phyloP scores from a whole-genome alignment of 2,329 filamentous ascomycete genomes.

The Karstenula rhodostoma region DNA sequence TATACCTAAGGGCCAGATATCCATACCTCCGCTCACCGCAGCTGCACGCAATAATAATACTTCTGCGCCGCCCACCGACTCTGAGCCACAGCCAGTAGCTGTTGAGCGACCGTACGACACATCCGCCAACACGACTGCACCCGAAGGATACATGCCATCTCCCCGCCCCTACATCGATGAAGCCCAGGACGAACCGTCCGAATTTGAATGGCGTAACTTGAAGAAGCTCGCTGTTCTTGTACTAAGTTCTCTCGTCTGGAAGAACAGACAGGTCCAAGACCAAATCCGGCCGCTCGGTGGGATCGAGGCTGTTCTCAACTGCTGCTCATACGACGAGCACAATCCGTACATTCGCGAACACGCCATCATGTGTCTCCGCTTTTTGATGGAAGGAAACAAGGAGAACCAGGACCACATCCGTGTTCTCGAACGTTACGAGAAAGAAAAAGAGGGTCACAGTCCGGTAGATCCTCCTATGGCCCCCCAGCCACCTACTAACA shows the following conservation, averaged over 20 bases:
- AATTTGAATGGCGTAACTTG: slow-evolving; percentile 80
- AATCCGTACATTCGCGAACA: slow-evolving; percentile 94
- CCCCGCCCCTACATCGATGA: slow-evolving; percentile 57
- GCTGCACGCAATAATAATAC: slow-evolving; percentile 36
- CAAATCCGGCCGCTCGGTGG: slow-evolving; percentile 87
- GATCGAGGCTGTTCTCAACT: slow-evolving; percentile 86
- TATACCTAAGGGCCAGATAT: slow-evolving; percentile 71
- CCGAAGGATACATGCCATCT: slow-evolving; percentile 55
- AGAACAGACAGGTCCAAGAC: slow-evolving; percentile 82
- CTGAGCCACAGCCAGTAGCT: slow-evolving; percentile 48
- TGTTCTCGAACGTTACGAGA: slow-evolving; percentile 58
- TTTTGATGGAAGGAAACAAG: slow-evolving; percentile 74
- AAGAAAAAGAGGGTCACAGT: slow-evolving; percentile 26
- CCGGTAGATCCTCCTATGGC: slow-evolving; percentile 20
- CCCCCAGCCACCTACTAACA: slow-evolving; percentile 13
- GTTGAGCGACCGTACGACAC: slow-evolving; percentile 73
- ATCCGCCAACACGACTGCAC: slow-evolving; percentile 51
- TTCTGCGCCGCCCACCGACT: slow-evolving; percentile 39
- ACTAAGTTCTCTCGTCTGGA: slow-evolving; percentile 87
- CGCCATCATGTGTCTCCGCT: slow-evolving; percentile 61
- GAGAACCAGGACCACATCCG: slow-evolving; percentile 76
- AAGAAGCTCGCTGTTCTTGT: slow-evolving; percentile 94
- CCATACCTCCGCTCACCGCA: slow-evolving; percentile 66
- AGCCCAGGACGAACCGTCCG: slow-evolving; percentile 65
- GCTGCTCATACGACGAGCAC: slow-evolving; percentile 89